These are phyloP conservation scores for Cyclotella choctawhatcheeana DNA, from an alignment of 108 stramenopile genomes.

Conservation along the genomic window DNA sequence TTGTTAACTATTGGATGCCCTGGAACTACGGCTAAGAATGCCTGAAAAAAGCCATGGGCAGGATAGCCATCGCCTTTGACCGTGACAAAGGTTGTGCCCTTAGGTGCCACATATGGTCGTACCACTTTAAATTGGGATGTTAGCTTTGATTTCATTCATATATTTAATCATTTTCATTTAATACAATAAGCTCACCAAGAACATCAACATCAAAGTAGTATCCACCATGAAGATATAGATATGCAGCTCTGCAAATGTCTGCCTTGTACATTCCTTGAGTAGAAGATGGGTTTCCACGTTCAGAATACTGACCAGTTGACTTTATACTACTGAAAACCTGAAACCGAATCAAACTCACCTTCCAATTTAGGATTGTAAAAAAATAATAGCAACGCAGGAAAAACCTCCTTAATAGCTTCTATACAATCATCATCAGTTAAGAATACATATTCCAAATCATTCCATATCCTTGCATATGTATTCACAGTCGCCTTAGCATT, in stretches of 20 bases:
- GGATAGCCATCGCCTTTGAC: conserved; percentile 8
- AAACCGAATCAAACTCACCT: neutral
- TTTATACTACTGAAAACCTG: neutral
- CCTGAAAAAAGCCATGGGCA: conserved; percentile 26
- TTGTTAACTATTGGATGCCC: conserved; percentile 14
- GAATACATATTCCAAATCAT: conserved; percentile 22
- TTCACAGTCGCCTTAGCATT: conserved; percentile 33
- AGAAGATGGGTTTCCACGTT: neutral
- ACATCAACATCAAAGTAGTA: conserved; percentile 46
- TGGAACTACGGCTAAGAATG: conserved; percentile 18
- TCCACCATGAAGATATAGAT: conserved; percentile 28
- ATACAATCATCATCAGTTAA: conserved; percentile 22
- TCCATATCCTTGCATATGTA: conserved; percentile 18
- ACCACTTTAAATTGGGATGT: conserved; percentile 4
- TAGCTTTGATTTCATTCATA: neutral
- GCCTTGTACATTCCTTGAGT: conserved; percentile 33
- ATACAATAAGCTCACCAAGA: conserved; percentile 10
- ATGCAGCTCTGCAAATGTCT: conserved; percentile 34
- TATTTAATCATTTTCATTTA: neutral
- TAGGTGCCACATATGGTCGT: conserved; percentile 17
- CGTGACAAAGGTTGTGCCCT: conserved; percentile 11
- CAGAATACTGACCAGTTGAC: neutral
- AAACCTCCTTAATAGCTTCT: neutral
- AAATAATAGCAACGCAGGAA: neutral
- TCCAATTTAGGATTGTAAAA: neutral